Percentiles rank a stretch among this genome's conserved stretches.
These are phyloP conservation scores for Yarrowia phangngaensis DNA, from an alignment of 805 yeast genomes.

Conservation along the genomic window DNA sequence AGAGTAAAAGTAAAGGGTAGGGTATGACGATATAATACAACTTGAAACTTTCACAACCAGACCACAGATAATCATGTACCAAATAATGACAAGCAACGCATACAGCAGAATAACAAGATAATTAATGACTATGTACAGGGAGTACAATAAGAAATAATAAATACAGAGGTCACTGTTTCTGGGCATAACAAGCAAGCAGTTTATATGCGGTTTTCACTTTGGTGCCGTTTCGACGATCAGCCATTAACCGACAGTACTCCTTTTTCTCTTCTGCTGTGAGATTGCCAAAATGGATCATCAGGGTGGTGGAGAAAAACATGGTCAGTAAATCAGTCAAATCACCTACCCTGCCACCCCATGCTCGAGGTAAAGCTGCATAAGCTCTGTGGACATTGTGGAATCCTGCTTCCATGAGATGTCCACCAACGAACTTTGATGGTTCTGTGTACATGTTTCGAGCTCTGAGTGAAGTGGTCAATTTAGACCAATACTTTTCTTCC, in stretches of 20 bases:
- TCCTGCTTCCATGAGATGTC: constrained; percentile 32
- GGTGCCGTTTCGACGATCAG: constrained; percentile 1
- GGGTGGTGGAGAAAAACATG: constrained; percentile 34
- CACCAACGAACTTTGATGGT: constrained; percentile 27
- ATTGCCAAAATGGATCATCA: constrained; percentile 40
- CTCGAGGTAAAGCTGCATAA: constrained; percentile 35
- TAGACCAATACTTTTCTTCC: constrained; percentile 18
- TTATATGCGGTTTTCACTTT: constrained; percentile 15
- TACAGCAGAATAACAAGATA: too few species aligned
- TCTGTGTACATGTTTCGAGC: constrained; percentile 25
- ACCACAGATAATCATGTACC: too few species aligned
- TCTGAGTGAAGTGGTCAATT: constrained; percentile 26
- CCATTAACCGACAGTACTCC: constrained; percentile 20
- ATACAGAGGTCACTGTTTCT: constrained; percentile 7
- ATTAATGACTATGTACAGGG: too few species aligned
- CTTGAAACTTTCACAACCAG: too few species aligned
- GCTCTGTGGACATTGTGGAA: constrained; percentile 35
- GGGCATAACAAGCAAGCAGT: constrained; percentile 21
- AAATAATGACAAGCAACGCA: too few species aligned
- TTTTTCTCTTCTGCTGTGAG: constrained; percentile 31
- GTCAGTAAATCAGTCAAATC: constrained; percentile 36
- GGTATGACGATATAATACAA: too few species aligned
- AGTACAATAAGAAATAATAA: too few species aligned
- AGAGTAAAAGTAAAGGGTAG: too few species aligned
- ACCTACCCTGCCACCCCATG: constrained; percentile 39